Percentiles rank a stretch among this genome's conserved stretches.
Evolutionary conservation across 495 filamentous ascomycete species (phyloP).

Genomic region (Lichenothelia convexa): DNA sequence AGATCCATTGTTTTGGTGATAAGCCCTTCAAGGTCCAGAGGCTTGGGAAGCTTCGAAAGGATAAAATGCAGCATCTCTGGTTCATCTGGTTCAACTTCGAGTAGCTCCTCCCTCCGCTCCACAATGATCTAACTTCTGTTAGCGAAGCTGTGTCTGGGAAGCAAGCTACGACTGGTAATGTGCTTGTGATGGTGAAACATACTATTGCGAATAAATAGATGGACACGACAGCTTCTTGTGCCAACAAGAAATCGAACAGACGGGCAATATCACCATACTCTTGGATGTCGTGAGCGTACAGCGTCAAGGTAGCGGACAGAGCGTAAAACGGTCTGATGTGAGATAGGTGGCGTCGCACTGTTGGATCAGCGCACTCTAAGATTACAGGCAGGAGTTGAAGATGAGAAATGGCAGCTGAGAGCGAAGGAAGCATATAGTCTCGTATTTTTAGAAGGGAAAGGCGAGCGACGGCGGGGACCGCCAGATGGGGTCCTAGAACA

Average conservation of each 20-base stretch:
- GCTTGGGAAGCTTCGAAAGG: conserved; percentile 69
- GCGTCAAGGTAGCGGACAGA: conserved; percentile 69
- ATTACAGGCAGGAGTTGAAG: conserved; percentile 71
- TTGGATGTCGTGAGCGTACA: conserved; percentile 92
- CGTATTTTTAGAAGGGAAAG: conserved; percentile 79
- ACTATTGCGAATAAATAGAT: conserved; percentile 71
- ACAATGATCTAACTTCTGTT: conserved; percentile 43
- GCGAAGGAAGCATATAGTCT: conserved; percentile 90
- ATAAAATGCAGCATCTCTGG: conserved; percentile 86
- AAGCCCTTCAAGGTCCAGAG: conserved; percentile 65
- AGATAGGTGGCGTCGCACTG: conserved; percentile 52
- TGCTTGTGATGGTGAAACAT: conserved; percentile 6
- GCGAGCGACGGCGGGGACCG: conserved; percentile 42
- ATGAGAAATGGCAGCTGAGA: conserved; percentile 65
- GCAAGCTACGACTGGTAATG: no score
- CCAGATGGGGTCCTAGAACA: conserved; percentile 45
- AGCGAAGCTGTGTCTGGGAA: neutral
- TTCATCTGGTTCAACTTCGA: conserved; percentile 66
- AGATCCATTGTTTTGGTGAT: conserved; percentile 45
- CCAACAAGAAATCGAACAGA: conserved; percentile 79
- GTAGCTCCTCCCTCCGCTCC: conserved; percentile 56
- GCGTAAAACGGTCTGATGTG: conserved; percentile 80
- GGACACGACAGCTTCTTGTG: conserved; percentile 64
- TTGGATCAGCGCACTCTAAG: conserved; percentile 45
- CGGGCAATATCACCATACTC: conserved; percentile 72